Evolutionary conservation across 257 asterid species (phyloP), one percentile per base, ranked within the genome.

Genomic region (Paulownia fortunei): DNA sequence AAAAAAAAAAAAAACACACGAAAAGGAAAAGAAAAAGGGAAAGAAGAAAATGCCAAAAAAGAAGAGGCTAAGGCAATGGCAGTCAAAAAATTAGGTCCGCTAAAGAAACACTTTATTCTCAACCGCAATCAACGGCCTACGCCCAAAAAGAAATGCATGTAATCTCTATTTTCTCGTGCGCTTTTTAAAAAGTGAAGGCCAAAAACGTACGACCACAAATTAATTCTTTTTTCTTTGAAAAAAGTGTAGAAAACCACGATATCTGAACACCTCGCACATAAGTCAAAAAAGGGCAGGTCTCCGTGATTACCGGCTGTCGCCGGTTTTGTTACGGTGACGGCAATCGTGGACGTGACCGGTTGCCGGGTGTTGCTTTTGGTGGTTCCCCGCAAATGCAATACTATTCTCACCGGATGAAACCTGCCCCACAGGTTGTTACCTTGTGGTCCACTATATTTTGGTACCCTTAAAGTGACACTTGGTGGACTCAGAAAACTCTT

Each of bases 51-150:
- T 71, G 72, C 69, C 75, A 78, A 75, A 80, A 76, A 55, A 69
- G 78, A 76, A 75, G 66, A 63, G 68, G 58, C 1, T 18, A 24
- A 65, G 78, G 42, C 36, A 56, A 73, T 72, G 23, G 78, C 66
- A 9, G 79, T 71, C 73, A 78, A 81, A 74, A 60, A 32, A 44
- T 6, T 70, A 84, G 87, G 5, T 80, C 88, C 80, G 47, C 69
- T 39, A 63, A 21, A 27, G 27, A 55, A 69, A 32, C 84, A 69
- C 85, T 85, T 83, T 79, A 80, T 88, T 86, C 90, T 69, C 86
- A 88, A 88, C 97, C 93, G 96, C 94, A 87, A 90, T 92, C 94
- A 89, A 89, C 96, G 97, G 96, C 90, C 85, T 36, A 4, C 58
- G 76, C 87, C 78, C 80, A 73, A 80, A 87, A 79, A 75, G 65